phyloP scores from a whole-genome alignment of 345 rosid species.

The Corchorus olitorius region DNA sequence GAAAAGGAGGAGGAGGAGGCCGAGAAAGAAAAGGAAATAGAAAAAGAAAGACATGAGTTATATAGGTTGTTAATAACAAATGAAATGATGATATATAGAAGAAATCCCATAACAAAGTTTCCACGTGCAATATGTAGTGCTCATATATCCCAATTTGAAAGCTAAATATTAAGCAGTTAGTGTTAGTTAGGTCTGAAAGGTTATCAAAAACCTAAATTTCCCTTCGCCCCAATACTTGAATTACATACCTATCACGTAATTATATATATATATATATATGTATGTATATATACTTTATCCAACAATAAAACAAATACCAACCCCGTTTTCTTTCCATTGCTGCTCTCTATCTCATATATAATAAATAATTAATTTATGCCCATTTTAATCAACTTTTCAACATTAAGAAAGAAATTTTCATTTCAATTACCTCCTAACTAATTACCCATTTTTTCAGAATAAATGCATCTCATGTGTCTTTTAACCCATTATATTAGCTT shows the following conservation, averaged over 20 bases:
- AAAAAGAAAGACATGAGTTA: not conserved
- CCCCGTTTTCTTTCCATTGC: not conserved
- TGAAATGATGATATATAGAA: not conserved
- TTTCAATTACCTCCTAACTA: too few relatives aligned
- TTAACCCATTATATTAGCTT: too few relatives aligned
- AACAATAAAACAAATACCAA: constrained; percentile 25
- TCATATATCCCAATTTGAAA: not conserved
- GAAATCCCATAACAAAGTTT: not conserved
- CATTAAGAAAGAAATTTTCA: too few relatives aligned
- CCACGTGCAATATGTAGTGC: constrained; percentile 29
- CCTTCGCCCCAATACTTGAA: not conserved
- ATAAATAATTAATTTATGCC: too few relatives aligned
- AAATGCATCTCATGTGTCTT: too few relatives aligned
- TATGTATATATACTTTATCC: not conserved
- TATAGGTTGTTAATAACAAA: not conserved
- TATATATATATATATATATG: not conserved
- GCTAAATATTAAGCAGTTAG: not conserved
- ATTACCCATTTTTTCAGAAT: too few relatives aligned
- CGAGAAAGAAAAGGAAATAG: too few relatives aligned
- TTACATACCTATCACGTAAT: constrained; percentile 14
- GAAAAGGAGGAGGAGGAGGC: not conserved
- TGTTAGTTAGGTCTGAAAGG: constrained; percentile 43
- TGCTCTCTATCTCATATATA: not conserved
- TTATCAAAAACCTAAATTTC: constrained; percentile 30
- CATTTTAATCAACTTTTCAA: too few relatives aligned